Evolutionary conservation across 2,329 filamentous ascomycete species (phyloP), one percentile per base, ranked within the genome.

Genomic region (Pseudogymnoascus sp.): DNA sequence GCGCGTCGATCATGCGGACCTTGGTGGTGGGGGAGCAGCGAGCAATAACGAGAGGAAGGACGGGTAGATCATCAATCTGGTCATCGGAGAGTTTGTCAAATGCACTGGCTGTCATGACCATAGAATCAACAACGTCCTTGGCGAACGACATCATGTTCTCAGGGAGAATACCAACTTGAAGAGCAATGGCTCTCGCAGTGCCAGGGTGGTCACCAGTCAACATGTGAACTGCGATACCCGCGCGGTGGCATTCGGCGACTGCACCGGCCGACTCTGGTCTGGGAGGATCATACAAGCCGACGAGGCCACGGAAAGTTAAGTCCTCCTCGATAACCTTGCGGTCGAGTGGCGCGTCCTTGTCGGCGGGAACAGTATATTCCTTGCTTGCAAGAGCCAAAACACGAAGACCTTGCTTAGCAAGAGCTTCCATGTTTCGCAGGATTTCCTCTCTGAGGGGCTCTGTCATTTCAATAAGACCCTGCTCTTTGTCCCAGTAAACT

Each of bases 1-100:
- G 82, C 5, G 91, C 90, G 67, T 92, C 89, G 59, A 96, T 92
- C 90, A 96, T 95, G 62, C 90, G 86, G 4, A 91, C 90, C 75
- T 96, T 96, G 38, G 91, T 95, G 62, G 89, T 84, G 0, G 91
- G 91, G 1, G 89, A 88, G 71, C 90, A 95, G 37, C 91, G 86
- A 37, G 91, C 90, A 63, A 95, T 87, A 7, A 95, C 91, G 0
- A 93, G 78, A 2, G 90, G 90, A 2, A 95, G 77, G 39, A 90
- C 84, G 4, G 87, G 85, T 14, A 95, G 77, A 0, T 80, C 78
- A 65, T 96, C 90, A 60, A 95, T 89, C 71, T 94, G 83, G 0
- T 79, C 83, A 53, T 94, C 88, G 0, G 82, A 82, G 65, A 95
- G 79, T 64, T 84, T 85, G 71, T 95, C 91, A 66, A 96, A 93